Conservation (phyloP, 257 asterid species). For the Ehretia macrophylla region DNA sequence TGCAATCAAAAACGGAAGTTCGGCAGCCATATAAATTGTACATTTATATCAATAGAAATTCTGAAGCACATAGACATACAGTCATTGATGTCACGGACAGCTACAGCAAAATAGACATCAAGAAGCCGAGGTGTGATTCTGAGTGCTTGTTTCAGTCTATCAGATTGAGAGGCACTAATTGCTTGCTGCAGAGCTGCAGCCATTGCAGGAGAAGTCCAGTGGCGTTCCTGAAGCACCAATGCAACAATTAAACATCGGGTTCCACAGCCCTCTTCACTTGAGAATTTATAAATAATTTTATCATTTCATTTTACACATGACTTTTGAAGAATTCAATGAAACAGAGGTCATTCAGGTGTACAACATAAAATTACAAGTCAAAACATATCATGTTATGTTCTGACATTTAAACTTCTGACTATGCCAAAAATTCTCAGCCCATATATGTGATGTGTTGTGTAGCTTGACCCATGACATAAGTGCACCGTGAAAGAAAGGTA, state of each 20-base stretch:
- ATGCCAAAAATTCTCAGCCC: no score
- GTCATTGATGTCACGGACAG: constrained; percentile 63
- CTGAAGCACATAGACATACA: constrained; percentile 45
- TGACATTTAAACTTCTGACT: no score
- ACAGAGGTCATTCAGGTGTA: no score
- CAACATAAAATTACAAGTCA: no score
- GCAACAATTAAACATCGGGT: constrained; percentile 9
- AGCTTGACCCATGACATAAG: no score
- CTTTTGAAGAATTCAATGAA: no score
- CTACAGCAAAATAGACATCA: constrained; percentile 62
- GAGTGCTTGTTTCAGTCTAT: constrained; percentile 72
- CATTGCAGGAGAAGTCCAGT: constrained; percentile 95
- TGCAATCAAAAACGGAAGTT: background rate
- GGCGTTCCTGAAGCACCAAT: constrained; percentile 71
- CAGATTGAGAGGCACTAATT: constrained; percentile 57
- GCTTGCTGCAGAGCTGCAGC: constrained; percentile 73
- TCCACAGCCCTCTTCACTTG: constrained; percentile 12
- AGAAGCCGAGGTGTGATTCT: constrained; percentile 74
- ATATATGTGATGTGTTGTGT: no score
- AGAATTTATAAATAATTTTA: background rate
- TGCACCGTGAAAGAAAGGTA: no score
- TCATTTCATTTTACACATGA: no score
- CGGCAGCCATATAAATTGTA: background rate
- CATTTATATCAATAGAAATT: constrained; percentile 5
- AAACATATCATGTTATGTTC: no score